A percentile compares a stretch with the other conserved stretches of the same genome.
Conservation (phyloP, 768 basidiomycete genomes). For the Trametes cinnabarina region DNA sequence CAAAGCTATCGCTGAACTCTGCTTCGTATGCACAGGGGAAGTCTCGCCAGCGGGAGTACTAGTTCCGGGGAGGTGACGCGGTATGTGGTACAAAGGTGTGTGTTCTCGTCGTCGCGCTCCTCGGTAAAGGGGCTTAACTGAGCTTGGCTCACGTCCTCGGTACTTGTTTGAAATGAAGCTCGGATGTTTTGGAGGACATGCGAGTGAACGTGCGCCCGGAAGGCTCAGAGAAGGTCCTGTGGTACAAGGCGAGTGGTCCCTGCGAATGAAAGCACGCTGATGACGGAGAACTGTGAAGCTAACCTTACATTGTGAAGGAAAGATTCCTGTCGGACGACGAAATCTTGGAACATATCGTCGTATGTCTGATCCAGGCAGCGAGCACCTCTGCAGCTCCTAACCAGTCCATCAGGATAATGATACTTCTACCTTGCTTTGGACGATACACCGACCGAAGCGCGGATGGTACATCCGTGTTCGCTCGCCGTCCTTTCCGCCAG, state of each 20-base stretch:
- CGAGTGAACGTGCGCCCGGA: slow-evolving; percentile 63
- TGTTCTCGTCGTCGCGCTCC: background rate
- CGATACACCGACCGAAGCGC: slow-evolving; percentile 72
- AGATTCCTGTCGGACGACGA: slow-evolving; percentile 70
- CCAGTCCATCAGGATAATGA: slow-evolving; percentile 53
- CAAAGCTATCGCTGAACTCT: too few relatives aligned
- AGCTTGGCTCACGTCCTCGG: background rate
- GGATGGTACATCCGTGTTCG: slow-evolving; percentile 86
- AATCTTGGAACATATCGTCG: slow-evolving; percentile 72
- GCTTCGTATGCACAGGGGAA: background rate
- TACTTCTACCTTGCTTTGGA: slow-evolving; percentile 67
- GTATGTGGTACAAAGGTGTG: slow-evolving; percentile 18
- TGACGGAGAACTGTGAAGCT: slow-evolving; percentile 11
- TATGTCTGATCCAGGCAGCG: slow-evolving; percentile 35
- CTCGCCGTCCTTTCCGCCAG: slow-evolving; percentile 65
- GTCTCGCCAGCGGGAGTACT: background rate
- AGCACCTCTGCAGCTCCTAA: background rate
- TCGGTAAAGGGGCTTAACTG: background rate
- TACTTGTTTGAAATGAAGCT: slow-evolving; percentile 41
- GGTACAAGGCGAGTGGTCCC: slow-evolving; percentile 64
- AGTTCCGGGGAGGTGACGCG: slow-evolving; percentile 7
- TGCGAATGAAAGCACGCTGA: background rate
- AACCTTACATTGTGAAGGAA: slow-evolving; percentile 47
- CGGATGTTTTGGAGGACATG: slow-evolving; percentile 72
- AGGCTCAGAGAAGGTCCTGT: slow-evolving; percentile 54